Percentiles rank a stretch among this genome's conserved stretches.
phyloP scores from a whole-genome alignment of 352 stramenopile genomes.

The Phytophthora capsici region DNA sequence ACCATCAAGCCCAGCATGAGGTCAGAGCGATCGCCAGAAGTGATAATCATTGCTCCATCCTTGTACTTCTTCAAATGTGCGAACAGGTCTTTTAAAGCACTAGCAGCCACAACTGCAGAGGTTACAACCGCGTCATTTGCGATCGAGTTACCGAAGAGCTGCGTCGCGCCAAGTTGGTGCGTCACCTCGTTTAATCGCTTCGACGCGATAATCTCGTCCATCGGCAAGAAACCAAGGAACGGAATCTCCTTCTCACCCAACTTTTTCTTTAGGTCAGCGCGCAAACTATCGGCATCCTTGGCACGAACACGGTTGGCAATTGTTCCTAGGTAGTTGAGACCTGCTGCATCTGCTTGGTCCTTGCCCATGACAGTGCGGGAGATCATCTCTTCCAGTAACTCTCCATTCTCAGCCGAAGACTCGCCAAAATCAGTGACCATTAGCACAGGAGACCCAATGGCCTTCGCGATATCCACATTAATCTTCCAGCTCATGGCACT shows the following conservation, averaged over 20 bases:
- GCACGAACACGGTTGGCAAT: slow-evolving; percentile 75
- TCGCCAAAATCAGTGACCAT: slow-evolving; percentile 64
- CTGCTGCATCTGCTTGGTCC: slow-evolving; percentile 64
- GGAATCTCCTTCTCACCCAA: slow-evolving; percentile 51
- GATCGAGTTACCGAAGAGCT: slow-evolving; percentile 70
- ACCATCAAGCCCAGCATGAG: slow-evolving; percentile 74
- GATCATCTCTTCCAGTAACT: slow-evolving; percentile 61
- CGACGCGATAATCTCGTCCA: slow-evolving; percentile 72
- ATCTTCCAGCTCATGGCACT: slow-evolving; percentile 82
- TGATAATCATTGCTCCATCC: slow-evolving; percentile 76
- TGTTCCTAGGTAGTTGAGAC: slow-evolving; percentile 73
- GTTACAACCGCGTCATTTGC: slow-evolving; percentile 75
- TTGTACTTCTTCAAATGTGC: slow-evolving; percentile 81
- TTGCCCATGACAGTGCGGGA: slow-evolving; percentile 58
- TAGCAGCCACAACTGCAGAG: slow-evolving; percentile 69
- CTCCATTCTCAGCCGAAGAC: slow-evolving; percentile 30
- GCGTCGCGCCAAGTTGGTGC: slow-evolving; percentile 66
- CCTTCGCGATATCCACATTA: slow-evolving; percentile 80
- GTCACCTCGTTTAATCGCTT: slow-evolving; percentile 82
- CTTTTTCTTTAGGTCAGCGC: slow-evolving; percentile 34
- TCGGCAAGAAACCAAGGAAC: slow-evolving; percentile 72
- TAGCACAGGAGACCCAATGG: slow-evolving; percentile 67
- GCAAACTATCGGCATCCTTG: slow-evolving; percentile 45
- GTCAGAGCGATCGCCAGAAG: slow-evolving; percentile 76
- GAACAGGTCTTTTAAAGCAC: slow-evolving; percentile 78